phyloP scores from a whole-genome alignment of 2,329 filamentous ascomycete species.

The Clonostachys rosea region DNA sequence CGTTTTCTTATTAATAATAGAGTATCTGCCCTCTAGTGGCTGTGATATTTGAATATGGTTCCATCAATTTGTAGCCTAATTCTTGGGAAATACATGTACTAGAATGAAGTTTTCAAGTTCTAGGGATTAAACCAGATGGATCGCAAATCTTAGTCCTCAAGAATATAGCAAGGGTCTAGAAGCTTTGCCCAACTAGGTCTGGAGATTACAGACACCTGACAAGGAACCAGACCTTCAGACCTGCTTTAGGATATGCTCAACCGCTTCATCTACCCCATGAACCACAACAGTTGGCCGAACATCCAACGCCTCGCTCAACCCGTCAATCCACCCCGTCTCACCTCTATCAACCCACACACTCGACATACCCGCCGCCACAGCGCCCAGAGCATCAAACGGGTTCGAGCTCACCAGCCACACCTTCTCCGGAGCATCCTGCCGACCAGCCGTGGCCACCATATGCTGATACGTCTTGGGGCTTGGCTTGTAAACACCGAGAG shows the following conservation, averaged over 20 bases:
- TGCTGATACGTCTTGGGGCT: constrained; percentile 56
- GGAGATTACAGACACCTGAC: too few relatives aligned
- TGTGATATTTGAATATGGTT: too few relatives aligned
- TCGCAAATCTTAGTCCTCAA: too few relatives aligned
- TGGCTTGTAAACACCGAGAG: constrained; percentile 55
- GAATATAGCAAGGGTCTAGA: too few relatives aligned
- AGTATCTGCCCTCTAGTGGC: too few relatives aligned
- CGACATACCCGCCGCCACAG: constrained; percentile 54
- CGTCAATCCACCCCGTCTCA: constrained; percentile 62
- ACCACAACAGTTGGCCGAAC: constrained; percentile 49
- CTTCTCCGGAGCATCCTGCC: constrained; percentile 33
- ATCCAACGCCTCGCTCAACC: constrained; percentile 39
- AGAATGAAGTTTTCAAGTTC: too few relatives aligned
- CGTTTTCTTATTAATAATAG: too few relatives aligned
- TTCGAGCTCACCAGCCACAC: constrained; percentile 71
- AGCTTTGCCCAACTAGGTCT: too few relatives aligned
- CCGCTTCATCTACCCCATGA: constrained; percentile 51
- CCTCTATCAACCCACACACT: constrained; percentile 64
- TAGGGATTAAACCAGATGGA: too few relatives aligned
- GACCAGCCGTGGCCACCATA: constrained; percentile 45
- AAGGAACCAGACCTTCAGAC: too few relatives aligned
- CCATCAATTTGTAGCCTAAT: too few relatives aligned
- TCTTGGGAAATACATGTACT: too few relatives aligned
- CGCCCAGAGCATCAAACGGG: constrained; percentile 68
- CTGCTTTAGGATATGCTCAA: constrained; percentile 24